Conservation (phyloP, 805 yeast species). For the Yamadazyma phyllophila region DNA sequence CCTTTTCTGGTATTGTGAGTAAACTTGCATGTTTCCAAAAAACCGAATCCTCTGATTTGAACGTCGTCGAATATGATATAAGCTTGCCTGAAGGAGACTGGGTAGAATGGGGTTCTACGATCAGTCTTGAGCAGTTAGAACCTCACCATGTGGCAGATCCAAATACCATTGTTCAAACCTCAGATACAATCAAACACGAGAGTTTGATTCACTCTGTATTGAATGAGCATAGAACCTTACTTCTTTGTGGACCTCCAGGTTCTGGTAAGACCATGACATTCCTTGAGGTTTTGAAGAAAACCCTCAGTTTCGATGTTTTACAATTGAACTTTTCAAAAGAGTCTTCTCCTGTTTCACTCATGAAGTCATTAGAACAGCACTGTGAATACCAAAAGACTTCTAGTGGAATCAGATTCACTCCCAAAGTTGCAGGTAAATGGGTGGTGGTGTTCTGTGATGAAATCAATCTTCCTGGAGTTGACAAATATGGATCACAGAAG, state of each 20-base stretch:
- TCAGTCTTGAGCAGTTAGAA: conserved; percentile 48
- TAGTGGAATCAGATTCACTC: conserved; percentile 54
- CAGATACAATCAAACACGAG: conserved; percentile 73
- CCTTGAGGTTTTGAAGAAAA: conserved; percentile 59
- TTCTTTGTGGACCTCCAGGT: conserved; percentile 96
- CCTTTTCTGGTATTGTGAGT: conserved; percentile 31
- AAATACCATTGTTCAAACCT: conserved; percentile 69
- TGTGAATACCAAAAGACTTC: conserved; percentile 58
- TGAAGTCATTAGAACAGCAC: conserved; percentile 67
- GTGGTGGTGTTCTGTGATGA: conserved; percentile 90
- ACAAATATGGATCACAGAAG: conserved; percentile 69
- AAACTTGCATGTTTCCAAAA: conserved; percentile 16
- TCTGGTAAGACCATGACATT: conserved; percentile 95
- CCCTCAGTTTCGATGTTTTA: conserved; percentile 56
- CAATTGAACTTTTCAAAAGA: conserved; percentile 83
- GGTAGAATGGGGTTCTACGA: conserved; percentile 18
- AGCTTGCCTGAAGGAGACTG: conserved; percentile 11
- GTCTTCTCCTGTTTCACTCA: conserved; percentile 58
- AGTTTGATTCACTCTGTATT: conserved; percentile 55
- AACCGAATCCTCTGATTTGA: background rate
- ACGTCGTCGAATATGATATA: conserved; percentile 8
- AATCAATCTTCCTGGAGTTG: conserved; percentile 74
- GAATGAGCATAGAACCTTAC: conserved; percentile 54
- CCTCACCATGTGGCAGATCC: conserved; percentile 60
- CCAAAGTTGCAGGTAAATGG: conserved; percentile 62